phyloP scores from a whole-genome alignment of 2,329 filamentous ascomycete species.

The Cytospora piceicola region DNA sequence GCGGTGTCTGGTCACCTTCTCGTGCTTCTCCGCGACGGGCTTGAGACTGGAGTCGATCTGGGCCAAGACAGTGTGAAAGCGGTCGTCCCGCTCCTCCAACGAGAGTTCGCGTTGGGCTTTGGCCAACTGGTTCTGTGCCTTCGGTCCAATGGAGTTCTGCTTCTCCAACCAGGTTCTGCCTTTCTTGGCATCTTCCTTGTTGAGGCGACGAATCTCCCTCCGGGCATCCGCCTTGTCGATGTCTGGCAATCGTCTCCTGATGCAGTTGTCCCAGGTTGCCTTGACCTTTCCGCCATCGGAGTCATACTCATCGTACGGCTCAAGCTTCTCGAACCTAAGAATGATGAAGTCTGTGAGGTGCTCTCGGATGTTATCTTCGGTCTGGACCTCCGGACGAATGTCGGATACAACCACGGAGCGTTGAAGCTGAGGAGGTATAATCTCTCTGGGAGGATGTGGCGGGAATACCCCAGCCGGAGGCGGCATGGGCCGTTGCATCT shows the following conservation, averaged over 20 bases:
- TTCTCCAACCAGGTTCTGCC: constrained; percentile 30
- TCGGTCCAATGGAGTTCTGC: constrained; percentile 37
- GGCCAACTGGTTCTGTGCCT: constrained; percentile 50
- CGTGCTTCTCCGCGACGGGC: constrained; percentile 10
- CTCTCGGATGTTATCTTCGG: constrained; percentile 45
- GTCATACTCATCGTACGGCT: constrained; percentile 41
- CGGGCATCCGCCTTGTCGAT: constrained; percentile 45
- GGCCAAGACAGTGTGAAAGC: constrained; percentile 47
- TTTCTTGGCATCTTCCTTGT: constrained; percentile 47
- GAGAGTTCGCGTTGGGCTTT: constrained; percentile 42
- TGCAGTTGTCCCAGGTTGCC: constrained; percentile 48
- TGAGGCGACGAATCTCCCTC: constrained; percentile 44
- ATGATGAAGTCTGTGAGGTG: constrained; percentile 46
- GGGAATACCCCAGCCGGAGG: not conserved
- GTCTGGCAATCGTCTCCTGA: constrained; percentile 40
- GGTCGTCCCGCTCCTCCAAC: constrained; percentile 41
- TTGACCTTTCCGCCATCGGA: constrained; percentile 41
- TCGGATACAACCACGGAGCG: constrained; percentile 40
- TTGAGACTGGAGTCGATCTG: constrained; percentile 50
- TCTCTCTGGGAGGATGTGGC: constrained; percentile 16
- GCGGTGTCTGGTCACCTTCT: constrained; percentile 20
- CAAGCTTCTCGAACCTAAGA: constrained; percentile 48
- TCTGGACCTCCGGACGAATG: constrained; percentile 43
- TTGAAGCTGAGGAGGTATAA: constrained; percentile 23
- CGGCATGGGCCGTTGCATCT: constrained; percentile 16